phyloP scores from a whole-genome alignment of 352 stramenopile species.

The Globisporangium iwayamae region DNA sequence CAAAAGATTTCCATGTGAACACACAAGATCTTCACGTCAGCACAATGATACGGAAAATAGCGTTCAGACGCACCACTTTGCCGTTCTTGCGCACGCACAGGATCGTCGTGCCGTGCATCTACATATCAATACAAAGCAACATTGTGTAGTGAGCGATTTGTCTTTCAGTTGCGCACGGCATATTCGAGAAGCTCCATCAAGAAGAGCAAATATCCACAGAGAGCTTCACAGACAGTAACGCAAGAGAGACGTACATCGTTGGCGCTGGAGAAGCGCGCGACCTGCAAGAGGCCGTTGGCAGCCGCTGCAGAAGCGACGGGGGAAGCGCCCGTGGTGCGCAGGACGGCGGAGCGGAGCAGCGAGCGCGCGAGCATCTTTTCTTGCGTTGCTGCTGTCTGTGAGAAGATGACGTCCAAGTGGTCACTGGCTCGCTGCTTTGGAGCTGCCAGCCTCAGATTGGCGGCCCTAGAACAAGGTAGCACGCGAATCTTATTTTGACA shows the following conservation, averaged over 20 bases:
- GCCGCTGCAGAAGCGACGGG: slow-evolving; percentile 15
- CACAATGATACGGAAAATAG: not conserved
- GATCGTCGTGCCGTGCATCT: slow-evolving; percentile 97
- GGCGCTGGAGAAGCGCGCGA: slow-evolving; percentile 48
- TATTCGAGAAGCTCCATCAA: slow-evolving; percentile 3
- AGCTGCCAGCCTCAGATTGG: not conserved
- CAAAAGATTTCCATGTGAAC: not conserved
- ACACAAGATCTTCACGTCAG: not conserved
- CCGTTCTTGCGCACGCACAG: slow-evolving; percentile 97
- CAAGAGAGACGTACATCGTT: slow-evolving; percentile 33
- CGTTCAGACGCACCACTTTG: slow-evolving; percentile 87
- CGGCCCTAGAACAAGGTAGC: not conserved
- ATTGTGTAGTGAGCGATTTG: not conserved
- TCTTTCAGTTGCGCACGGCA: not conserved
- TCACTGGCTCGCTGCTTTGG: slow-evolving; percentile 1
- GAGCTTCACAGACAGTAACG: not conserved
- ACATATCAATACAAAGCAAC: slow-evolving; percentile 1
- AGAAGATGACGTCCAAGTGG: slow-evolving; percentile 10
- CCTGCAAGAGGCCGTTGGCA: slow-evolving; percentile 18
- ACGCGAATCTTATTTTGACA: not conserved
- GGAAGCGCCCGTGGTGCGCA: slow-evolving; percentile 18
- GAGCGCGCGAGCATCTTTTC: slow-evolving; percentile 59
- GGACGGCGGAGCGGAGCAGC: slow-evolving; percentile 34
- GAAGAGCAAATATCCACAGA: not conserved
- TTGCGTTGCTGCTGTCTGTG: not conserved